phyloP scores from a whole-genome alignment of 2,329 filamentous ascomycete genomes.

The Diaporthe sp. region DNA sequence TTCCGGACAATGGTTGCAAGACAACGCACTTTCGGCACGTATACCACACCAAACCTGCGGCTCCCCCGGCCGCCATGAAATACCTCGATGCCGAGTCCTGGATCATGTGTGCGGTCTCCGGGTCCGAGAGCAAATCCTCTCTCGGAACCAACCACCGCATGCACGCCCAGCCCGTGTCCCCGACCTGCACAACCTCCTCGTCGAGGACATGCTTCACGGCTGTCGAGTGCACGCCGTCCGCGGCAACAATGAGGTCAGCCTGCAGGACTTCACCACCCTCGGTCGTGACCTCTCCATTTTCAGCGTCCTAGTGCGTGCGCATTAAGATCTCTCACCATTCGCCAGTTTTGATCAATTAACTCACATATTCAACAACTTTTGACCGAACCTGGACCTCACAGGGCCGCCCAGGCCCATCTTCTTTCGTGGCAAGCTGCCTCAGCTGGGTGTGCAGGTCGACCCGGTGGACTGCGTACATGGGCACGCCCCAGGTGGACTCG shows the following conservation, averaged over 20 bases:
- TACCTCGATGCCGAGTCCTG: conserved; percentile 22
- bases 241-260: conserved; percentile 21
- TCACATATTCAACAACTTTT: conserved; percentile 20
- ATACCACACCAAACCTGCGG: conserved; percentile 29
- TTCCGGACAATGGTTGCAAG: not conserved
- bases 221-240: conserved; percentile 10
- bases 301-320: not conserved
- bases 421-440: conserved; percentile 10
- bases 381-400: conserved; percentile 7
- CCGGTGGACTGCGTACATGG: conserved; percentile 30
- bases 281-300: conserved; percentile 20
- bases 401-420: not conserved
- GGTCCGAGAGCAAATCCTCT: conserved; percentile 7
- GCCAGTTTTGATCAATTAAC: not conserved
- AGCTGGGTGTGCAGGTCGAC: conserved; percentile 30
- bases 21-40: conserved; percentile 14
- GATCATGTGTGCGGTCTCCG: conserved; percentile 13
- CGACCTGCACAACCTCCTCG: conserved; percentile 4
- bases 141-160: conserved; percentile 29
- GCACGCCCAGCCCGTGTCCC: conserved; percentile 30
- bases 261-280: conserved; percentile 2
- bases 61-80: conserved; percentile 18
- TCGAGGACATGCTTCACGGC: conserved; percentile 29
- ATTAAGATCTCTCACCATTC: not conserved
- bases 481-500: conserved; percentile 4